These are phyloP conservation scores for Schoenoplectus tabernaemontani DNA, from an alignment of 202 grass and related monocot species.

Conservation along the genomic window DNA sequence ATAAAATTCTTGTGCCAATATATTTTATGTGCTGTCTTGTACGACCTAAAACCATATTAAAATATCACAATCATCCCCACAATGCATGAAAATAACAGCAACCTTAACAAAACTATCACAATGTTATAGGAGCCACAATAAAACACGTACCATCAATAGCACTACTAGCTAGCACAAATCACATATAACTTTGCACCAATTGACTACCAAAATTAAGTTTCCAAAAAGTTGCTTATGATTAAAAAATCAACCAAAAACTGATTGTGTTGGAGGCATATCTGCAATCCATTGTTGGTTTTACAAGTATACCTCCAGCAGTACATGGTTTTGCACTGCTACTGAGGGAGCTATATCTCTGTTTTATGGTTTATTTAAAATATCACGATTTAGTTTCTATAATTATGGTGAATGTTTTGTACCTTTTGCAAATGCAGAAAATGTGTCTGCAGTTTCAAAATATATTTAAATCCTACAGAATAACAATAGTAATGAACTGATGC, in stretches of 20 bases:
- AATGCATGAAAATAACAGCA: background rate
- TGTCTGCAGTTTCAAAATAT: background rate
- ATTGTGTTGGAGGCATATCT: background rate
- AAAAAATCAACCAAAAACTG: background rate
- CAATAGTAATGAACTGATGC: constrained; percentile 11
- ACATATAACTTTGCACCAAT: background rate
- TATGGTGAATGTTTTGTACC: background rate
- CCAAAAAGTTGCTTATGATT: background rate
- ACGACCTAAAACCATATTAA: background rate
- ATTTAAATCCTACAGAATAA: constrained; percentile 1
- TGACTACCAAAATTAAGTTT: background rate
- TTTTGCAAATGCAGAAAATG: background rate
- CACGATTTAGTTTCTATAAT: background rate
- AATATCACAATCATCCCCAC: background rate
- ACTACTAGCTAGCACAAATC: background rate
- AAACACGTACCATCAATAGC: background rate
- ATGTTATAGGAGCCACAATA: background rate
- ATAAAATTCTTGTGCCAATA: background rate
- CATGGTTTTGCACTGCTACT: background rate
- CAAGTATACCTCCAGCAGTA: background rate
- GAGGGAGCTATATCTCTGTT: background rate
- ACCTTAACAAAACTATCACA: background rate
- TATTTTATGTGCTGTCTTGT: background rate
- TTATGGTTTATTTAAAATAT: background rate
- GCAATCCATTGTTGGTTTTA: background rate